These are phyloP conservation scores for Tympanopsis confertula DNA, from an alignment of 2,329 filamentous ascomycete species.

Conservation along the genomic window DNA sequence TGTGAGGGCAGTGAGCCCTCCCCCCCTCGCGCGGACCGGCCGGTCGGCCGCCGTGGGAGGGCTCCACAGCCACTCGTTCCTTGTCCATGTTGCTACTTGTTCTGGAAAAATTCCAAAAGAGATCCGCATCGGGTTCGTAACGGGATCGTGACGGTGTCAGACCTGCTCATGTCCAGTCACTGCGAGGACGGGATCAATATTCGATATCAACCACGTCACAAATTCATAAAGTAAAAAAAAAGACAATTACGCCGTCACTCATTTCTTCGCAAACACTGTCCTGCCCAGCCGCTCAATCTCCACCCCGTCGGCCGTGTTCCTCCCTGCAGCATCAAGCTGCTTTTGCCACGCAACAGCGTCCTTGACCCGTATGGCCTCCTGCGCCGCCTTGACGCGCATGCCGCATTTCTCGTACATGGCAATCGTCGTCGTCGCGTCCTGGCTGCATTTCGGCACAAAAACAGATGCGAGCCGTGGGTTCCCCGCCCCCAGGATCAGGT, in stretches of 20 bases:
- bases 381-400: conserved; percentile 74
- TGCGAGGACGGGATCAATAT: too few relatives aligned
- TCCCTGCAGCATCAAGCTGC: conserved; percentile 63
- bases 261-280: conserved; percentile 41
- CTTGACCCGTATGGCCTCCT: conserved; percentile 77
- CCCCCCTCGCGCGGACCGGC: too few relatives aligned
- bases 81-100: too few relatives aligned
- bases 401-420: conserved; percentile 97
- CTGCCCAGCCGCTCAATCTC: conserved; percentile 76
- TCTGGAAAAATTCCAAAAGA: too few relatives aligned
- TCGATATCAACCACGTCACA: conserved; percentile 7
- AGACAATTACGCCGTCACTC: conserved; percentile 5
- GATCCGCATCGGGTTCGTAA: too few relatives aligned
- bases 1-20: too few relatives aligned
- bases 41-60: too few relatives aligned
- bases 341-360: conserved; percentile 66
- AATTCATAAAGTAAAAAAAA: conserved; percentile 7
- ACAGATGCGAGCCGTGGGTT: conserved; percentile 74
- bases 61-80: too few relatives aligned
- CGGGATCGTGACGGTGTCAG: too few relatives aligned
- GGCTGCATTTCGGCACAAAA: conserved; percentile 81
- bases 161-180: too few relatives aligned
- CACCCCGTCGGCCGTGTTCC: conserved; percentile 49
- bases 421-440: conserved; percentile 56
- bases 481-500: conserved; percentile 75